Conservation (phyloP, 2,329 filamentous ascomycete species). For the Didymella keratinophila region DNA sequence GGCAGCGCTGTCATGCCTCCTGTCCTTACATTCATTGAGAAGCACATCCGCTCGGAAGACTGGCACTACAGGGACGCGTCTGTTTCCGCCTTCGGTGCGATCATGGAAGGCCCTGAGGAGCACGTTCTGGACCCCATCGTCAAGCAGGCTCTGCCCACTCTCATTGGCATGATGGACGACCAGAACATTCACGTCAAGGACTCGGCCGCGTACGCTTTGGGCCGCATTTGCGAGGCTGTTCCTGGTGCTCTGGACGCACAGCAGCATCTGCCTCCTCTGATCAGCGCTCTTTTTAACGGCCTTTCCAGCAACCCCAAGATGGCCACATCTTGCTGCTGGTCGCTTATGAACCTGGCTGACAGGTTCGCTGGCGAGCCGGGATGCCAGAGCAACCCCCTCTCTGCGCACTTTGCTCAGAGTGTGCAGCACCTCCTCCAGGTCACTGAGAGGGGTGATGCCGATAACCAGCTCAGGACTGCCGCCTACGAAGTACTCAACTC, state of each 20-base stretch:
- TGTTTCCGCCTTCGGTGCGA: constrained; percentile 95
- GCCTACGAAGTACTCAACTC: constrained; percentile 97
- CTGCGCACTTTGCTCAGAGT: constrained; percentile 91
- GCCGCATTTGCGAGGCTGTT: constrained; percentile 93
- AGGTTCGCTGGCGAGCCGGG: constrained; percentile 89
- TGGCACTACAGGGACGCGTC: constrained; percentile 96
- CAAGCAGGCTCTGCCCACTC: constrained; percentile 90
- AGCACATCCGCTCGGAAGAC: constrained; percentile 86
- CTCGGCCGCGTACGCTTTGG: constrained; percentile 93
- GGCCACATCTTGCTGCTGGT: constrained; percentile 98
- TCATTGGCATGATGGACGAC: constrained; percentile 94
- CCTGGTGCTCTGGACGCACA: constrained; percentile 88
- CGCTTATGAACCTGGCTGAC: constrained; percentile 96
- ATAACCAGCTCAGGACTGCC: constrained; percentile 90
- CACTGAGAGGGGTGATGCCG: constrained; percentile 81
- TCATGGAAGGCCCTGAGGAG: constrained; percentile 98
- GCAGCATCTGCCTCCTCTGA: constrained; percentile 82
- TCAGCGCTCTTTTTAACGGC: constrained; percentile 87
- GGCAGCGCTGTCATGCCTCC: constrained; percentile 82
- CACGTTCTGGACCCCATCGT: constrained; percentile 91
- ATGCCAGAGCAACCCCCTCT: constrained; percentile 80
- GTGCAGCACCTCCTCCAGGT: constrained; percentile 84
- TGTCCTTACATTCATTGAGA: constrained; percentile 90
- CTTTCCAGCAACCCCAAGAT: constrained; percentile 94
- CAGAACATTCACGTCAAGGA: constrained; percentile 89